A percentile compares a stretch with the other conserved stretches of the same genome.
phyloP scores from a whole-genome alignment of 805 yeast genomes.

The Pichia eremophila region DNA sequence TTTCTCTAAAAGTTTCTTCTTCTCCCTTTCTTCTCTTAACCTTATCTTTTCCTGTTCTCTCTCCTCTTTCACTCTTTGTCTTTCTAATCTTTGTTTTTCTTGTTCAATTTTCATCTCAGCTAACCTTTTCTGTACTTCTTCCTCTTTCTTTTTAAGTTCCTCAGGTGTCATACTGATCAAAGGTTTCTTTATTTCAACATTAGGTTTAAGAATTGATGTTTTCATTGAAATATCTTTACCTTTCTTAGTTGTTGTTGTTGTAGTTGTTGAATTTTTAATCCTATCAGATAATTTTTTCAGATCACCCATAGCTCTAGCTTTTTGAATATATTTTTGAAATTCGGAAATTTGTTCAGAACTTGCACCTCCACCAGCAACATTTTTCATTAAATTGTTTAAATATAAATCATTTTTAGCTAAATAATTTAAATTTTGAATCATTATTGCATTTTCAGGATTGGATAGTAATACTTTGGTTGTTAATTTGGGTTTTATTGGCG shows the following conservation, averaged over 20 bases:
- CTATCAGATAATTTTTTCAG: slow-evolving; percentile 14
- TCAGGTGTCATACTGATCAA: slow-evolving; percentile 1
- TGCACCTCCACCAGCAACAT: slow-evolving; percentile 80
- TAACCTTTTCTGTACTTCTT: slow-evolving; percentile 8
- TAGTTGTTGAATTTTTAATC: slow-evolving; percentile 5
- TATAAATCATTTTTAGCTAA: slow-evolving; percentile 69
- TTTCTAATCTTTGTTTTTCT: slow-evolving; percentile 12
- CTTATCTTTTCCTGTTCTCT: neutral
- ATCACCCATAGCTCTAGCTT: slow-evolving; percentile 68
- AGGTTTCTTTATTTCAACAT: neutral
- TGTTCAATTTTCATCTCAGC: slow-evolving; percentile 11
- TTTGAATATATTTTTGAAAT: slow-evolving; percentile 72
- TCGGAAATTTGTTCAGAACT: slow-evolving; percentile 58
- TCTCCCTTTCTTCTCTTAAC: slow-evolving; percentile 12
- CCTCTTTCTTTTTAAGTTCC: slow-evolving; percentile 9
- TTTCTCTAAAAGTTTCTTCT: slow-evolving; percentile 5
- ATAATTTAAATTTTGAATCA: slow-evolving; percentile 76
- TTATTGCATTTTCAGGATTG: slow-evolving; percentile 60
- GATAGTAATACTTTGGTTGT: slow-evolving; percentile 22
- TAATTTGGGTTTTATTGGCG: neutral
- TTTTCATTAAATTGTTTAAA: slow-evolving; percentile 65
- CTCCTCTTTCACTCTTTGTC: slow-evolving; percentile 13
- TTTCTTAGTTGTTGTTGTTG: neutral
- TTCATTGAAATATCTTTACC: neutral
- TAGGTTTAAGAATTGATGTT: too few species aligned